phyloP scores from a whole-genome alignment of 2,329 filamentous ascomycete species.

The Onygenales sp. region DNA sequence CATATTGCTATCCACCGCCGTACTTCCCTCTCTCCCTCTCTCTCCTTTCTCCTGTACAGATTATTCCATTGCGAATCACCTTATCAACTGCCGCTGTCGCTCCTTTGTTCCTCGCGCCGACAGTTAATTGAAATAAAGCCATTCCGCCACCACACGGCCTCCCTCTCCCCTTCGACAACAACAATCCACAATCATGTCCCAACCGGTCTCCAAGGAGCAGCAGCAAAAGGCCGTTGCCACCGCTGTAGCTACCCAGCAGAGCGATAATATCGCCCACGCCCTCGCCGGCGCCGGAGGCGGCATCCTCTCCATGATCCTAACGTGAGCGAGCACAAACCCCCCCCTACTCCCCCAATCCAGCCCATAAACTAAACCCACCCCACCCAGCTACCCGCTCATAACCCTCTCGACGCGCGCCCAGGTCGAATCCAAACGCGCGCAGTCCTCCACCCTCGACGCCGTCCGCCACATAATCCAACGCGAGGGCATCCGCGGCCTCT shows the following conservation, averaged over 20 bases:
- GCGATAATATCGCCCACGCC: constrained; percentile 94
- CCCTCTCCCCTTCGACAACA: background rate
- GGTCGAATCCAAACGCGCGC: constrained; percentile 89
- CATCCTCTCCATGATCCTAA: constrained; percentile 89
- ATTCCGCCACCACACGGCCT: too few species aligned
- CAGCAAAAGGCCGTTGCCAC: constrained; percentile 35
- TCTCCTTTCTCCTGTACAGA: background rate
- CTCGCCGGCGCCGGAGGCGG: constrained; percentile 88
- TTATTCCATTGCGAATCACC: too few species aligned
- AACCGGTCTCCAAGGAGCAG: constrained; percentile 22
- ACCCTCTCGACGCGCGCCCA: constrained; percentile 95
- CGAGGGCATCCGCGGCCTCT: constrained; percentile 81
- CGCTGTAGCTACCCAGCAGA: constrained; percentile 65
- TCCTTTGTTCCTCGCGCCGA: background rate
- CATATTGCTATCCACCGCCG: background rate
- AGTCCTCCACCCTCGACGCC: constrained; percentile 74
- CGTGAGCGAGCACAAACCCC: constrained; percentile 43
- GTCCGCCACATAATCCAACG: constrained; percentile 80
- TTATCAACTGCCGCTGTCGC: background rate
- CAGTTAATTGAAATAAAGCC: too few species aligned
- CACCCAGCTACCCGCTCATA: constrained; percentile 76
- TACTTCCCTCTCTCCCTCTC: background rate
- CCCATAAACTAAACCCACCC: background rate
- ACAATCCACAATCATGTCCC: constrained; percentile 25
- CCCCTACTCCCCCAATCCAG: constrained; percentile 1